Evolutionary conservation across 495 filamentous ascomycete species (phyloP), one percentile per base, ranked within the genome.

Genomic region (Jackrogersella minutella): DNA sequence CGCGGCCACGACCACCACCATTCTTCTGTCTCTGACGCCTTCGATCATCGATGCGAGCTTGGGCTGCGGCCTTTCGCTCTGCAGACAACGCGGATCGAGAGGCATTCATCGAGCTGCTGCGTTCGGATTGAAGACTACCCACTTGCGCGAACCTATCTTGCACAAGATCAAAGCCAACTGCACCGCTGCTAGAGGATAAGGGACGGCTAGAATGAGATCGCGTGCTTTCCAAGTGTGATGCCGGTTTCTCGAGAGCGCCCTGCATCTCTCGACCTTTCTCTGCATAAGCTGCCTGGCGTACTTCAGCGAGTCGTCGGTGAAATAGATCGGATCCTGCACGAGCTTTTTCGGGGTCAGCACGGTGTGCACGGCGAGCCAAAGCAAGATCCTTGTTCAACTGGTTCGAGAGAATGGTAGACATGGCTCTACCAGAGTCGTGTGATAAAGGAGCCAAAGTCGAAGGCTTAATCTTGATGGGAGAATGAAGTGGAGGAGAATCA

Each of bases 51-150:
- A 92, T 75, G 26, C 90, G 79, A 24, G 85, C 87, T 64, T 84
- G 81, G 2, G 90, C 90, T 5, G 88, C 89, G 13, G 85, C 82
- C 26, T 77, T 75, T 31, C 89, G 81, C 10, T 90, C 87, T 1
- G 85, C 77, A 2, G 88, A 80, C 17, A 92, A 63, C 0, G 74
- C 68, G n/a, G 80, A 79, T 13, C 79, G 81, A 46, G 67, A 78
- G 2, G 76, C 67, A 46, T 78, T 79, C 14, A 63, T 69, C 8
- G 61, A 64, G 44, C 37, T 71, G 37, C 76, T 65, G 13, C 68
- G 58, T 44, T 74, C 73, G 16, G 50, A 62, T 47, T 74, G 68
- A 14, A 67, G 62, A 13, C 66, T 75, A 36, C 76, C 77, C 26
- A 73, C 73, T 51, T 76, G 78, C 1, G 74, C 75, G 37, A 79